Base-by-base conservation (phyloP, 352 stramenopile species). In the Phytophthora europaea region DNA sequence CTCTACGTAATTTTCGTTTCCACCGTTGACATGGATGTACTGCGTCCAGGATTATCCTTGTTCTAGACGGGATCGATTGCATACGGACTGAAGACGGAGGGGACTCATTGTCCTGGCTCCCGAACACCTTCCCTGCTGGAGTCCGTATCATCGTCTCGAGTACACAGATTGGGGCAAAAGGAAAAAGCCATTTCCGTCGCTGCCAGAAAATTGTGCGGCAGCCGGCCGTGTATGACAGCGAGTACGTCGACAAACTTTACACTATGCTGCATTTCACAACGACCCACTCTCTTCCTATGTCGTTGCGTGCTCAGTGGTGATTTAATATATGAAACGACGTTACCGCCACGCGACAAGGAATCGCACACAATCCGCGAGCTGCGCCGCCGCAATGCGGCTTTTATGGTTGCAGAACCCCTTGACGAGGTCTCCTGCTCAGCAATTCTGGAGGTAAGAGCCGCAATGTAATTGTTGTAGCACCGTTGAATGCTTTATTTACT, bases 101-200 rank as follows among this genome's bases (percentile, higher is more conserved):
- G 2, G 88, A 96, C 75, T 94, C 87, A 33, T 71, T 96, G 6
- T 95, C 85, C n/a, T 96, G 89, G 89, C 75, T 96, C 22, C 88
- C 89, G 22, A 96, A 84, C 52, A 78, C 72, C 18, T 91, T 94
- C 20, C 89, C 87, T 34, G 33, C 76, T 3, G 86, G 79, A n/a
- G 85, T 96, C 9, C 82, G 86, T 1, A 89, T 94, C 66, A 85
- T 96, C 45, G 77, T 93, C 26, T 94, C 89, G 8, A 85, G 87
- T 6, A 93, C 82, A 3, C 83, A 89, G 52, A 68, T 63, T 0
- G 65, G 51, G 6, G 34, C 31, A 47, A 65, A 79, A 43, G 75
- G 79, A 45, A 76, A 36, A 26, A 72, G 63, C 7, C 57, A 78
- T 28, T 54, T 93, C 7, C 64, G 77, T 50, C 73, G 75, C 61